Percentiles rank a stretch among this genome's conserved stretches.
phyloP scores from a whole-genome alignment of 306 rosid species.

The Cicer yamashitae region DNA sequence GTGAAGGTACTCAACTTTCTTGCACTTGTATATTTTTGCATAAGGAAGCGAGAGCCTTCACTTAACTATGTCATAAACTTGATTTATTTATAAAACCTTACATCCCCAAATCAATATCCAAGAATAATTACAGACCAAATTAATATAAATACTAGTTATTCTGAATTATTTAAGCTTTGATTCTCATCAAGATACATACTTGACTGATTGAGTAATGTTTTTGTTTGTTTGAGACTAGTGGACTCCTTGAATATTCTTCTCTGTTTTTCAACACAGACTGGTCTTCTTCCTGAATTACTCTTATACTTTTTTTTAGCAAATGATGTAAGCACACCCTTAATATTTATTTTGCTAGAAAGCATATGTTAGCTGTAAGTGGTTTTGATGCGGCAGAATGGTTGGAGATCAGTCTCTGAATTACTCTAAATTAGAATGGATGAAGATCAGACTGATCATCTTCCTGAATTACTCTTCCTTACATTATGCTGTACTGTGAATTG shows the following conservation, averaged over 20 bases:
- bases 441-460: too few relatives aligned
- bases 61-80: not conserved
- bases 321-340: not conserved
- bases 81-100: not conserved
- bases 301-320: not conserved
- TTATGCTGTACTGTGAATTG: not conserved
- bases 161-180: too few relatives aligned
- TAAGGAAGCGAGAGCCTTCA: not conserved
- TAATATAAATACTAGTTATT: not conserved
- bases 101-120: not conserved
- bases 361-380: not conserved
- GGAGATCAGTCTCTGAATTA: too few relatives aligned
- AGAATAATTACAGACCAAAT: not conserved
- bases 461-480: too few relatives aligned
- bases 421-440: too few relatives aligned
- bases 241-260: not conserved
- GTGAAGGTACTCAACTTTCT: not conserved
- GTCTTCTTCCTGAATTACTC: not conserved
- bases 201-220: not conserved
- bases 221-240: not conserved
- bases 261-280: not conserved
- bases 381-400: not conserved
- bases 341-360: not conserved
- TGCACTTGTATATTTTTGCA: not conserved
- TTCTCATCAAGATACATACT: not conserved